Evolutionary conservation across 495 filamentous ascomycete genomes (phyloP), one percentile per base, ranked within the genome.

Genomic region (Aspergillus kassunensis): DNA sequence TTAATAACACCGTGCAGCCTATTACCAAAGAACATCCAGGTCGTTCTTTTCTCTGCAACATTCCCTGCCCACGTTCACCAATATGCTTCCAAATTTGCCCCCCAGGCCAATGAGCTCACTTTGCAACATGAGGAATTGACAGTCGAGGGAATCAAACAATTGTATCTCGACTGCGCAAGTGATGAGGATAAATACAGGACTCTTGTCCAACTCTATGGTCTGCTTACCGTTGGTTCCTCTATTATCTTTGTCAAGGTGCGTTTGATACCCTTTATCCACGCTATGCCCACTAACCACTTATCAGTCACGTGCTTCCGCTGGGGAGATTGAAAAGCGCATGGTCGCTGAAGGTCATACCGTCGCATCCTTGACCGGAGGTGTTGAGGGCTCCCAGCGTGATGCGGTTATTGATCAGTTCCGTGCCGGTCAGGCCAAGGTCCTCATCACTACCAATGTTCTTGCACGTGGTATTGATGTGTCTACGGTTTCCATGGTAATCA

Each of bases 361-460:
- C 15, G 89, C 88, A 5, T 88, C 85, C 24, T 74, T 99, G 57
- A 92, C 90, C 49, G 89, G 89, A 65, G 91, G 83, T 42, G 82
- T 90, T 44, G 88, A 96, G 56, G 92, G 90, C 15, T 72, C 70
- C 6, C 82, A 90, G 55, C 88, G 95, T 66, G 95, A 99, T 61
- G 65, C 72, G 0, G 81, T 97, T 54, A 87, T 99, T 53, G 88
- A 96, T 59, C 71, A 85, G 11, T 99, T 97, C 84, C 86, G 93
- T 53, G 77, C 65, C 18, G 91, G 91, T 43, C 75, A 81, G 21
- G 87, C 89, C 45, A 99, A 97, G 76, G 93, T 99, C n/a, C 84
- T 99, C 51, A 97, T 97, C 62, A 92, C 95, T 0, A 99, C 95
- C 58, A 97, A 99, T 63, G 92, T 99, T 31, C 81, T 99, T 43